Evolutionary conservation across 352 stramenopile genomes (phyloP), one percentile per base, ranked within the genome.

Genomic region (Globisporangium perplexum): DNA sequence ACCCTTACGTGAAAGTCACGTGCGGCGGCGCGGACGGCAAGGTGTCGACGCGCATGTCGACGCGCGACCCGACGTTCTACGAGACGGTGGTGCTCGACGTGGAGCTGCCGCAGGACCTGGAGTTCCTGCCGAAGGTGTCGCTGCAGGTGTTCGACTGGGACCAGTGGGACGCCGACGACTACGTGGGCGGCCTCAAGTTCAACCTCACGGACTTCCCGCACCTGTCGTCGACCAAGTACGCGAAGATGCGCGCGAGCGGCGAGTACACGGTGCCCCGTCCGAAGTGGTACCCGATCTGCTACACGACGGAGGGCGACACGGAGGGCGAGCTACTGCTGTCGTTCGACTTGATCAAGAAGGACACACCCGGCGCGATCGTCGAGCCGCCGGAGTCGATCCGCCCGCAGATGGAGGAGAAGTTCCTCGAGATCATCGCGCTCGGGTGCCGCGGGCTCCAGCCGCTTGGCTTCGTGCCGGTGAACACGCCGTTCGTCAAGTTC

Each of bases 401-500:
- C 3, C 85, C 72, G 35, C 63, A 61, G 48, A 75, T 72, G 45
- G 69, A 90, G 55, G 69, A 90, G 31, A 73, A 72, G 22, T 92
- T 77, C 39, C 59, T 94, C 18, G 84, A 96, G 48, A 87, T 96
- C 33, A 87, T 86, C 49, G 80, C 77, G 42, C 58, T 95, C 7
- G 83, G 85, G 8, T 83, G 88, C 39, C 80, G 88, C 28, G 72
- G 82, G 15, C 62, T 97, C 6, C 68, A 86, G 44, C 80, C 90
- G 18, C 81, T 83, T 31, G 73, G 83, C 0, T 95, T 94, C 57
- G 82, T 94, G 61, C 76, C 83, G 0, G 82, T 96, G 30, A 83
- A 94, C 53, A 78, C 86, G 4, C 84, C 90, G 8, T 93, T 88
- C 54, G 73, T 87, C 35, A 82, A 94, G 49, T 94, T 97, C 56